Evolutionary conservation across 208 protist genomes (phyloP).

Genomic region (Leptomonas pyrrhocoris): DNA sequence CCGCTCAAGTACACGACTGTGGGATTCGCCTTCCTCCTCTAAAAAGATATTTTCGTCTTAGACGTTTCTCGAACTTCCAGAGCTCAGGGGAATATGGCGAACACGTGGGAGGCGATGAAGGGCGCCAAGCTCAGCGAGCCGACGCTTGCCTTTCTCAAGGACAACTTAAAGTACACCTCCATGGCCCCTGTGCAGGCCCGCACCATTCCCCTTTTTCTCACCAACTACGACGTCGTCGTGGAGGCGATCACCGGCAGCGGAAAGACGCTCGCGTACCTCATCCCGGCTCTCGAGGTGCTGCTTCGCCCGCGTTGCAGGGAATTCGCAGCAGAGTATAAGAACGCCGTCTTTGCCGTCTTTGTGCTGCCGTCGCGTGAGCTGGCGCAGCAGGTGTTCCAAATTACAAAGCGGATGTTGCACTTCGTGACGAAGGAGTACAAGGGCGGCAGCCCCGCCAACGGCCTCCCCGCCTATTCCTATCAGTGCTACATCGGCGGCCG

Average conservation of each 20-base stretch:
- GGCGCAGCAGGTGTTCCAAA: constrained; percentile 92
- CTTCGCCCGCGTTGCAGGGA: constrained; percentile 62
- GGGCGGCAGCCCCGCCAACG: constrained; percentile 30
- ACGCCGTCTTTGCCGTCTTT: constrained; percentile 87
- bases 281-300: constrained; percentile 91
- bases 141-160: constrained; percentile 66
- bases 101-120: constrained; percentile 83
- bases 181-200: constrained; percentile 94
- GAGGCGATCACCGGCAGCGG: constrained; percentile 94
- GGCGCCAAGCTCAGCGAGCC: constrained; percentile 65
- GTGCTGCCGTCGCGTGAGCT: constrained; percentile 94
- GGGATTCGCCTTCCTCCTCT: not conserved
- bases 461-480: constrained; percentile 73
- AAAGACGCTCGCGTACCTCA: constrained; percentile 94
- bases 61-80: too few relatives aligned
- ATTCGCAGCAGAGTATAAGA: constrained; percentile 47
- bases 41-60: too few relatives aligned
- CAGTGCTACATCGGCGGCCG: constrained; percentile 93
- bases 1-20: too few relatives aligned
- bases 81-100: constrained; percentile 15
- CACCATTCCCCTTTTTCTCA: constrained; percentile 89
- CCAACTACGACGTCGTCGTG: constrained; percentile 93
- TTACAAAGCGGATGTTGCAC: constrained; percentile 77
- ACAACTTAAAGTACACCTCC: constrained; percentile 74
- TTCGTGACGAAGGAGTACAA: constrained; percentile 65